Evolutionary conservation across 75 land plant species (phyloP).

Genomic region (Cupressus sempervirens): DNA sequence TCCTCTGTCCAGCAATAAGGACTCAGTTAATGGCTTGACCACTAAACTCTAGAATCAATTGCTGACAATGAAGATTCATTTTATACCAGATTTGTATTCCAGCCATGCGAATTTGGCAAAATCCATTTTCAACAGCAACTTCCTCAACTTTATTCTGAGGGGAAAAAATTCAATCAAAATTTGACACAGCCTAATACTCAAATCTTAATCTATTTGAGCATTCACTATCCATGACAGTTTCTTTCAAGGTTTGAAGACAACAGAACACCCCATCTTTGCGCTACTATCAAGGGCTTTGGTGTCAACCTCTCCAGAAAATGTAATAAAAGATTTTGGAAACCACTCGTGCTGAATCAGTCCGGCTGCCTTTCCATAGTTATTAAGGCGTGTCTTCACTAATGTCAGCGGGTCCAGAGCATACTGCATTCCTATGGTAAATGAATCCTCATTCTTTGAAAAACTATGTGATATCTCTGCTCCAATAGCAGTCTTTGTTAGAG

Average conservation of each 20-base stretch:
- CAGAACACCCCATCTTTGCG: constrained; percentile 44
- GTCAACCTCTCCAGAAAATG: constrained; percentile 45
- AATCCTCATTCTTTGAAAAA: constrained; percentile 41
- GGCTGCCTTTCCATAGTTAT: constrained; percentile 45
- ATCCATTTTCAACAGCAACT: not conserved
- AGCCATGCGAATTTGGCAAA: not conserved
- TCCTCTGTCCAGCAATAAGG: not conserved
- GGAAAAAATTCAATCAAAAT: not conserved
- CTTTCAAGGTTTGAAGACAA: constrained; percentile 44
- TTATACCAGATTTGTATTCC: not conserved
- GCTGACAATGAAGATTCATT: not conserved
- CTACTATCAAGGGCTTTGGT: constrained; percentile 39
- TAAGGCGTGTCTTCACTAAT: constrained; percentile 34
- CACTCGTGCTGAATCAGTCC: constrained; percentile 51
- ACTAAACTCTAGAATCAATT: not conserved
- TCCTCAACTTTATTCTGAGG: not conserved
- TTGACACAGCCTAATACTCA: not conserved
- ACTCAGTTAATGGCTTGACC: not conserved
- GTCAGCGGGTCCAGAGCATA: constrained; percentile 42
- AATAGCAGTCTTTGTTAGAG: constrained; percentile 37
- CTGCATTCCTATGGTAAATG: constrained; percentile 38
- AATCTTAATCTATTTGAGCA: not conserved
- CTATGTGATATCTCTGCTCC: constrained; percentile 43
- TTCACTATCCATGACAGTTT: not conserved
- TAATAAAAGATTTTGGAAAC: constrained; percentile 46